These are phyloP conservation scores for Flaveria linearis DNA, from an alignment of 129 eudicot genomes.

Conservation along the genomic window DNA sequence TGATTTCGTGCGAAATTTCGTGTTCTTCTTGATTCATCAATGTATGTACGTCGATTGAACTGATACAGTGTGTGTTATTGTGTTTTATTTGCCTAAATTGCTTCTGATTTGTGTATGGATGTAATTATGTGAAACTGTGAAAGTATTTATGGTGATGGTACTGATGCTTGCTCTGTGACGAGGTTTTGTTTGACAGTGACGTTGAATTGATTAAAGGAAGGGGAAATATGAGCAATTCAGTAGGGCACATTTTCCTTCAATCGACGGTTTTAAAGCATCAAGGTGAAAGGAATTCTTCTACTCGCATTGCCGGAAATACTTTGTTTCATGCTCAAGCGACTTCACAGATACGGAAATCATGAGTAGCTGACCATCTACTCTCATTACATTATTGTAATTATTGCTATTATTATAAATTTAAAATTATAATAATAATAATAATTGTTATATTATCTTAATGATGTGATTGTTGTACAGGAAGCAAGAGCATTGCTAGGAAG, in stretches of 20 bases:
- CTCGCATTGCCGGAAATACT: slow-evolving; percentile 51
- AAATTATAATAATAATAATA: too few relatives aligned
- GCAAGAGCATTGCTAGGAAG: slow-evolving; percentile 95
- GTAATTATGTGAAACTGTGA: not conserved
- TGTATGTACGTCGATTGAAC: slow-evolving; percentile 20
- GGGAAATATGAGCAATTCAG: slow-evolving; percentile 65
- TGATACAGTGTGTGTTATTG: not conserved
- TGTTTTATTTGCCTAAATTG: not conserved
- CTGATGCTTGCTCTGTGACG: slow-evolving; percentile 35
- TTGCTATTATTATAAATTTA: too few relatives aligned
- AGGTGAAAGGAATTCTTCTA: slow-evolving; percentile 42
- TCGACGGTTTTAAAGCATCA: slow-evolving; percentile 55
- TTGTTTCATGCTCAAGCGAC: slow-evolving; percentile 61
- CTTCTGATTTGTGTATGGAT: not conserved
- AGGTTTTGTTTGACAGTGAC: slow-evolving; percentile 40
- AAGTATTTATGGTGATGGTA: slow-evolving; percentile 9
- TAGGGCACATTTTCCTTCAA: slow-evolving; percentile 65
- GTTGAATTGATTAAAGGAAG: slow-evolving; percentile 25
- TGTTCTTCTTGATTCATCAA: not conserved
- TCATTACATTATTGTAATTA: too few relatives aligned
- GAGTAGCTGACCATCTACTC: too few relatives aligned
- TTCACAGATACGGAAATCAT: slow-evolving; percentile 50
- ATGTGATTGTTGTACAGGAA: slow-evolving; percentile 49
- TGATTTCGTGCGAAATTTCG: not conserved
- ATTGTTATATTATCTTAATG: not conserved